A percentile compares a stretch with the other conserved stretches of the same genome.
These are phyloP conservation scores for Polyporus arcularius DNA, from an alignment of 768 basidiomycete genomes.

Conservation along the genomic window DNA sequence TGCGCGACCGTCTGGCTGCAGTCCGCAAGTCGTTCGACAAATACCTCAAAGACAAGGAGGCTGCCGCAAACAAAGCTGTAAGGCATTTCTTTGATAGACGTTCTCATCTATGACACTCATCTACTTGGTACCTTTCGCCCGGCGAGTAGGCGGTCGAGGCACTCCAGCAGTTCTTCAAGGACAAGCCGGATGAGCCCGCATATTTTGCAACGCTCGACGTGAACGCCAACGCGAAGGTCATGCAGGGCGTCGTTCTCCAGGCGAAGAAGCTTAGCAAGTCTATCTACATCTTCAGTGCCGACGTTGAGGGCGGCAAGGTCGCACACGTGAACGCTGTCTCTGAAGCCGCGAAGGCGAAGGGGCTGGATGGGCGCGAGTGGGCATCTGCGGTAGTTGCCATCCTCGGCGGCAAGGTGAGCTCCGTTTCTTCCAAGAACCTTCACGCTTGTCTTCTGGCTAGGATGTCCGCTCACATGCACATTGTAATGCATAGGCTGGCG, in stretches of 20 bases:
- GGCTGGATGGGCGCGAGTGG: conserved; percentile 88
- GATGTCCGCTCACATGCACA: background rate
- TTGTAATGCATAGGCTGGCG: conserved; percentile 68
- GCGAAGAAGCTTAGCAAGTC: conserved; percentile 84
- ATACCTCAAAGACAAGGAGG: conserved; percentile 79
- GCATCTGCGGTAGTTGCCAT: conserved; percentile 74
- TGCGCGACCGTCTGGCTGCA: conserved; percentile 70
- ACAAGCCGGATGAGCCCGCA: conserved; percentile 66
- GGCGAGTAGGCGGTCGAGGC: conserved; percentile 63
- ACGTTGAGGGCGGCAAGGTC: conserved; percentile 69
- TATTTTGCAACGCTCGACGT: conserved; percentile 76
- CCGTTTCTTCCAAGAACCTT: background rate
- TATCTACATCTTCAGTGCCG: conserved; percentile 85
- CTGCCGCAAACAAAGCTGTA: conserved; percentile 76
- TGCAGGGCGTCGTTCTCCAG: conserved; percentile 73
- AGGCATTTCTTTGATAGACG: conserved; percentile 19
- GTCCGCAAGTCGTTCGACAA: conserved; percentile 86
- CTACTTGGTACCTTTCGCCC: background rate
- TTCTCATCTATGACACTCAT: background rate
- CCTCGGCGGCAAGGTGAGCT: conserved; percentile 85
- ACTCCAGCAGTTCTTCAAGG: conserved; percentile 73
- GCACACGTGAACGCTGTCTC: conserved; percentile 87
- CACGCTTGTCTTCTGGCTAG: background rate
- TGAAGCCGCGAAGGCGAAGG: conserved; percentile 57
- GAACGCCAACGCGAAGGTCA: conserved; percentile 84